A percentile compares a stretch with the other conserved stretches of the same genome.
Conservation (phyloP, 805 yeast species). For the Candida cerambycidarum region DNA sequence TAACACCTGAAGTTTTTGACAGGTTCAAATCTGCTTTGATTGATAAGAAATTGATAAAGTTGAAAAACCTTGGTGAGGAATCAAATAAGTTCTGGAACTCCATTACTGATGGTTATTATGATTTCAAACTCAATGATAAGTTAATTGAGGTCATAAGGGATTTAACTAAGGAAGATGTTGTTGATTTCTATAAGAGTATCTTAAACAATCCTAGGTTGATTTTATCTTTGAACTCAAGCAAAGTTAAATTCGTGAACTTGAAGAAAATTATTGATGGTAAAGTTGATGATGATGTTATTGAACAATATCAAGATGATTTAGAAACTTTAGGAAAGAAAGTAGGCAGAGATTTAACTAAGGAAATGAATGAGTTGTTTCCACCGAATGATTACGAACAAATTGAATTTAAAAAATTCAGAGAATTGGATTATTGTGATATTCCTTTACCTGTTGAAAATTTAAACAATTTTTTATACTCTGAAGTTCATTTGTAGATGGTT, state of each 20-base stretch:
- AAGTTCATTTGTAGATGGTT: constrained; percentile 15
- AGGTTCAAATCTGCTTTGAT: constrained; percentile 70
- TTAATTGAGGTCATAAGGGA: constrained; percentile 57
- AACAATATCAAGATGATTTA: constrained; percentile 3
- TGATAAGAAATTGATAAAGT: constrained; percentile 63
- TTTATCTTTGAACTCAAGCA: constrained; percentile 40
- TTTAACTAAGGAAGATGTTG: constrained; percentile 57
- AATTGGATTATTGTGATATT: constrained; percentile 4
- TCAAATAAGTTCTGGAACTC: constrained; percentile 60
- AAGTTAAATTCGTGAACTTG: constrained; percentile 10
- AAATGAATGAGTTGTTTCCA: constrained; percentile 11
- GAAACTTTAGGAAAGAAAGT: not conserved
- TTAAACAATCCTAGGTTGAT: constrained; percentile 42
- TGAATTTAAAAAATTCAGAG: constrained; percentile 11
- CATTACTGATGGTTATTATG: constrained; percentile 75
- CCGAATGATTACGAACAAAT: constrained; percentile 3
- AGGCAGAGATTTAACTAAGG: not conserved
- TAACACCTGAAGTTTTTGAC: constrained; percentile 64
- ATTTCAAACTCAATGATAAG: constrained; percentile 58
- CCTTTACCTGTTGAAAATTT: constrained; percentile 17
- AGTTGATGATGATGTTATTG: constrained; percentile 5
- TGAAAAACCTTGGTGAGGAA: constrained; percentile 81
- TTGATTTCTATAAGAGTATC: constrained; percentile 50
- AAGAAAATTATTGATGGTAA: constrained; percentile 10
- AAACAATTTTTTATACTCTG: constrained; percentile 13